These are phyloP conservation scores for Phytophthora sp. DNA, from an alignment of 352 stramenopile genomes.

Conservation along the genomic window DNA sequence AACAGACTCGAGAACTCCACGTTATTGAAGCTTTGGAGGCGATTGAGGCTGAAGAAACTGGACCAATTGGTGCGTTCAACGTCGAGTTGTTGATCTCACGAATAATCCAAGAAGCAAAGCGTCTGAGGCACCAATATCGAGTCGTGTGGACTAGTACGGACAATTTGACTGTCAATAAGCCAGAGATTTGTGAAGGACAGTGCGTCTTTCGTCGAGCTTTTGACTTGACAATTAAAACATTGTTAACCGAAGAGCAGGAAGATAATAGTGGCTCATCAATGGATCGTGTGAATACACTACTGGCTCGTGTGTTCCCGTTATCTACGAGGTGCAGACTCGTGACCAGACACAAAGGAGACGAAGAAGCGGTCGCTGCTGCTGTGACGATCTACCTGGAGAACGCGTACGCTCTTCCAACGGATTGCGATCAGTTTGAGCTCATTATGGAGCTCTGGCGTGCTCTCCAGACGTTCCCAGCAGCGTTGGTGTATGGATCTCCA, in stretches of 20 bases:
- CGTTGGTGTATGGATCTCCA: conserved; percentile 46
- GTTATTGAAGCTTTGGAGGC: conserved; percentile 35
- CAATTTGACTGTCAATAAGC: not conserved
- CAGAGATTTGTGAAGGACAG: conserved; percentile 19
- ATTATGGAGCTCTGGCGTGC: conserved; percentile 49
- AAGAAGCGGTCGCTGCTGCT: conserved; percentile 51
- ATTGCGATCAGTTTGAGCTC: conserved; percentile 34
- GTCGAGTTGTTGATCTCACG: conserved; percentile 33
- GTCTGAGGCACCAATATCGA: conserved; percentile 17
- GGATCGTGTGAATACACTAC: conserved; percentile 10
- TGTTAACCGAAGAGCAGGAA: conserved; percentile 1
- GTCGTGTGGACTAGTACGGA: conserved; percentile 15
- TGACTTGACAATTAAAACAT: not conserved
- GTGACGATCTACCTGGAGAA: conserved; percentile 54
- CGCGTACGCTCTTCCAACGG: conserved; percentile 15
- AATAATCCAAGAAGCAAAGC: conserved; percentile 31
- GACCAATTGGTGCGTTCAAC: conserved; percentile 14
- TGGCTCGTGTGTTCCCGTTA: conserved; percentile 36
- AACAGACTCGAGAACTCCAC: conserved; percentile 18
- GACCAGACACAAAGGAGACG: conserved; percentile 26
- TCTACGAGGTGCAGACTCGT: conserved; percentile 32
- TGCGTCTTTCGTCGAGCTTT: conserved; percentile 32
- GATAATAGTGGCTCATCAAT: not conserved
- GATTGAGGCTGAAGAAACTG: conserved; percentile 18
- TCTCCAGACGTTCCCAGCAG: conserved; percentile 32